Evolutionary conservation across 306 rosid genomes (phyloP).

Genomic region (Adenanthera pavonina): DNA sequence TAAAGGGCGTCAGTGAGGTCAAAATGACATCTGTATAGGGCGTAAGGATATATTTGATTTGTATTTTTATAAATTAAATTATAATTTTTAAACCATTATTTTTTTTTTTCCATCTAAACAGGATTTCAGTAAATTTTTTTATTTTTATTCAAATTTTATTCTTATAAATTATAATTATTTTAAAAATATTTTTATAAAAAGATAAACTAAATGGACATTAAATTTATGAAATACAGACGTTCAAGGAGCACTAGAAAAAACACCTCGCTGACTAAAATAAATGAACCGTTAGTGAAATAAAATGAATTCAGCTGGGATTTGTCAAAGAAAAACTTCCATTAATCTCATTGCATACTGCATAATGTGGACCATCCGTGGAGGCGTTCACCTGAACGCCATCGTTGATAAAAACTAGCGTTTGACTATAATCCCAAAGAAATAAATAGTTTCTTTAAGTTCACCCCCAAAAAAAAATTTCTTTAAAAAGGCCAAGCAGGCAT

Average conservation of each 20-base stretch:
- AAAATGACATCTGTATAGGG: background rate
- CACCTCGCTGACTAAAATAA: too few species aligned
- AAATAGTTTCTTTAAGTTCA: too few species aligned
- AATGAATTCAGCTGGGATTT: background rate
- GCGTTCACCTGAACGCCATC: background rate
- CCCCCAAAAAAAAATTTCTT: background rate
- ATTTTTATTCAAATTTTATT: too few species aligned
- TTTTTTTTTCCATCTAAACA: too few species aligned
- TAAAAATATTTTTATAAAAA: too few species aligned
- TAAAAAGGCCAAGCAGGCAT: background rate
- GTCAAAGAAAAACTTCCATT: background rate
- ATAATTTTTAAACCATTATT: too few species aligned
- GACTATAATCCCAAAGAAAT: conserved; percentile 13
- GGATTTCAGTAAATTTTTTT: too few species aligned
- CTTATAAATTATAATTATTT: too few species aligned
- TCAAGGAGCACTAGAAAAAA: background rate
- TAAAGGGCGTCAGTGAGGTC: background rate
- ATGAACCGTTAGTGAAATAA: too few species aligned
- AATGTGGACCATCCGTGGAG: background rate
- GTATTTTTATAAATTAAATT: too few species aligned
- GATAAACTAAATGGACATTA: too few species aligned
- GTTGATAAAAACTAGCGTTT: background rate
- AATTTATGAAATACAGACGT: background rate
- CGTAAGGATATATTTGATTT: too few species aligned
- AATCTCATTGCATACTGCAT: background rate